Conservation (phyloP, 768 basidiomycete species). For the Clitopilus passeckerianus region DNA sequence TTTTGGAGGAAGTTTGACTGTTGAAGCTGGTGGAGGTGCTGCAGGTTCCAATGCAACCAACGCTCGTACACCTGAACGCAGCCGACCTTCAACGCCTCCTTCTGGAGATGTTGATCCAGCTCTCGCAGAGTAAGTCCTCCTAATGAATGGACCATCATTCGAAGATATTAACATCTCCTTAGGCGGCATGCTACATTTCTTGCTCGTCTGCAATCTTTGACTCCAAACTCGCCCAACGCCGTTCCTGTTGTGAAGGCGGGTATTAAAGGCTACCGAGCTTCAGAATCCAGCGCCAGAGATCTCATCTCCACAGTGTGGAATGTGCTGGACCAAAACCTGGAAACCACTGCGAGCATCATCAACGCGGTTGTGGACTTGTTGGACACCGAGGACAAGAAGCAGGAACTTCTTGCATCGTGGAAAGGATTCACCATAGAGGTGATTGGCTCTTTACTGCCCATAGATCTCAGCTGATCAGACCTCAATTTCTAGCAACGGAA, state of each 20-base stretch:
- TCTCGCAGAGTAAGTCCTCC: slow-evolving; percentile 43
- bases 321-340: slow-evolving; percentile 46
- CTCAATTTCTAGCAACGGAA: slow-evolving; percentile 59
- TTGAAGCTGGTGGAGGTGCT: slow-evolving; percentile 8
- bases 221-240: slow-evolving; percentile 53
- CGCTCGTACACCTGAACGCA: slow-evolving; percentile 18
- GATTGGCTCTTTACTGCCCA: neutral
- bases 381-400: slow-evolving; percentile 83
- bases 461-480: neutral
- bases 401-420: slow-evolving; percentile 71
- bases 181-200: slow-evolving; percentile 70
- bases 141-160: neutral
- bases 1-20: slow-evolving; percentile 58
- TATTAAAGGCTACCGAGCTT: slow-evolving; percentile 69
- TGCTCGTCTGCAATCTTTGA: slow-evolving; percentile 52
- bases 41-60: slow-evolving; percentile 11
- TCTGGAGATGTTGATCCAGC: slow-evolving; percentile 48
- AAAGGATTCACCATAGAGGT: slow-evolving; percentile 85
- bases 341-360: slow-evolving; percentile 70
- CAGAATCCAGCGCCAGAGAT: slow-evolving; percentile 79
- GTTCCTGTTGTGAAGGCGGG: slow-evolving; percentile 66
- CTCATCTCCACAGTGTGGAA: slow-evolving; percentile 89
- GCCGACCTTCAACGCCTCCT: slow-evolving; percentile 33
- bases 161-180: slow-evolving; percentile 2
- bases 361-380: slow-evolving; percentile 67